Conservation (phyloP, 2,329 filamentous ascomycete genomes). For the Aureobasidium uvarum region DNA sequence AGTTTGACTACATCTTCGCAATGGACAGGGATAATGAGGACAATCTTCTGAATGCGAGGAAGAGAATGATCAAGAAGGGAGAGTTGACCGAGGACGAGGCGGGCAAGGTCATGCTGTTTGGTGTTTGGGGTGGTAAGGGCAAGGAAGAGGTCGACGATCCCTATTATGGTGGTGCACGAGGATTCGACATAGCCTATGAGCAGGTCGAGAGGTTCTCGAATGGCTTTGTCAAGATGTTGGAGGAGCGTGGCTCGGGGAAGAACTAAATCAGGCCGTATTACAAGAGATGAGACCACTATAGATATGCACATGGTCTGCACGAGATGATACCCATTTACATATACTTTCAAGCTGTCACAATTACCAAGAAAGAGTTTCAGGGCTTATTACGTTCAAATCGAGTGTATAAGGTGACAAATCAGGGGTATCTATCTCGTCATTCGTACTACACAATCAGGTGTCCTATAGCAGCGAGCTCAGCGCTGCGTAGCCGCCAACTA, state of each 20-base stretch:
- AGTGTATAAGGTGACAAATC: background rate
- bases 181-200: slow-evolving; percentile 83
- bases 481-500: slow-evolving; percentile 36
- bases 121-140: slow-evolving; percentile 66
- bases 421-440: slow-evolving; percentile 2
- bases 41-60: slow-evolving; percentile 62
- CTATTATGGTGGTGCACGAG: slow-evolving; percentile 83
- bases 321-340: background rate
- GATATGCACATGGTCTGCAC: background rate
- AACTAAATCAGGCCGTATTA: background rate
- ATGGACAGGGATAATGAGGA: slow-evolving; percentile 86
- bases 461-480: slow-evolving; percentile 28
- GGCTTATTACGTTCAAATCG: background rate
- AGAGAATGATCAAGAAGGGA: slow-evolving; percentile 49
- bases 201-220: slow-evolving; percentile 74
- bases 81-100: slow-evolving; percentile 45
- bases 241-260: slow-evolving; percentile 33
- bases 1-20: slow-evolving; percentile 90
- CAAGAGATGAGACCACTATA: background rate
- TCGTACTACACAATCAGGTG: background rate
- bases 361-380: too few species aligned
- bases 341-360: background rate
- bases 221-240: slow-evolving; percentile 67
- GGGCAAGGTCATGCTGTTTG: slow-evolving; percentile 63
- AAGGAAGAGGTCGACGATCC: slow-evolving; percentile 78